Base-by-base conservation (phyloP, 495 filamentous ascomycete species). In the Aspergillus egyptiacus region DNA sequence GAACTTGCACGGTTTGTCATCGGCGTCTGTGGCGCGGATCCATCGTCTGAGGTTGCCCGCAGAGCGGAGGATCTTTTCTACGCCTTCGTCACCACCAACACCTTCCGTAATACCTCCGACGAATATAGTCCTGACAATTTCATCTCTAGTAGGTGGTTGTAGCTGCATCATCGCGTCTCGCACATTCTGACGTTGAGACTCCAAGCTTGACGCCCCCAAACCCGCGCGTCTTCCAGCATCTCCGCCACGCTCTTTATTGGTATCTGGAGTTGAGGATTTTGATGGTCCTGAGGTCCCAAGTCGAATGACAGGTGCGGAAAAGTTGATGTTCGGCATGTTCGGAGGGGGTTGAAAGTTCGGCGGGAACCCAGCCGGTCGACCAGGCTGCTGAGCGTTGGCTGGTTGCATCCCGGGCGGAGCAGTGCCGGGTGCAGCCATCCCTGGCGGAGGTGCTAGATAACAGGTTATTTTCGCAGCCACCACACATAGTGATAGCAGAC, bases 291-390 rank as follows among this genome's bases (percentile, higher is more conserved):
- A 78, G 2, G 78, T 81, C 8, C 91, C 91, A 28, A 99, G 76
- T 19, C 93, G 87, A 65, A 99, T 97, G 28, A 97, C 91, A 40
- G 94, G 90, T 15, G 93, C 94, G 63, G 85, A 93, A 69, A 96
- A 95, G 70, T 99, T 96, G 71, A 98, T 96, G 66, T 95, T 93
- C 7, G 93, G 90, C 75, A 96, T 85, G 61, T 93, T 95, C 34
- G 89, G 72, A 18, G 91, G 91, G 18, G 89, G 81, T 73, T 95
- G 89, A 64, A 96, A 96, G 63, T 84, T 85, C 24, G 85, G 72
- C 47, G 87, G 86, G 54, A 94, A 83, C 54, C 84, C 85, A 51
- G 78, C 83, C 56, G 86, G 86, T 71, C 87, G 82, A 65, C 82
- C 84, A 22, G 73, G 64, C 73, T 84, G 84, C 52, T 77, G 69